Conservation (phyloP, 352 stramenopile species). For the Globisporangium canariense region DNA sequence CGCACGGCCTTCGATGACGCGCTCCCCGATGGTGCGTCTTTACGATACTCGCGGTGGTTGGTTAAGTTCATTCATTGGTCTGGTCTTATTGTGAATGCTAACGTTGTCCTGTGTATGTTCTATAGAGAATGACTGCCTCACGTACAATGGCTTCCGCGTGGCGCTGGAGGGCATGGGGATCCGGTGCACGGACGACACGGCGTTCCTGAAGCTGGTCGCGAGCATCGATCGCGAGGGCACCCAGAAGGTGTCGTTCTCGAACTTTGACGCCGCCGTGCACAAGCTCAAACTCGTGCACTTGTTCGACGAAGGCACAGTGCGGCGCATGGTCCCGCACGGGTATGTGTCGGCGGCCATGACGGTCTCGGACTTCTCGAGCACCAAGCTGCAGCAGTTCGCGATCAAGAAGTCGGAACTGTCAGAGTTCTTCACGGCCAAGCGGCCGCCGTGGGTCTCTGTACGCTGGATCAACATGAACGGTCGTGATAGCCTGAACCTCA, state of each 20-base stretch:
- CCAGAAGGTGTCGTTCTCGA: slow-evolving; percentile 49
- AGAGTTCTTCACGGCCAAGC: slow-evolving; percentile 71
- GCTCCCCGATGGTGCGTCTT: slow-evolving; percentile 32
- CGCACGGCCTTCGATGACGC: slow-evolving; percentile 70
- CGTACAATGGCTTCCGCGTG: slow-evolving; percentile 53
- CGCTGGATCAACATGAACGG: slow-evolving; percentile 87
- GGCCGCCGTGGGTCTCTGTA: slow-evolving; percentile 75
- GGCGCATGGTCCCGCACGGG: slow-evolving; percentile 43
- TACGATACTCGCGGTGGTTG: not conserved
- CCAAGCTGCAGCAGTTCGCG: slow-evolving; percentile 62
- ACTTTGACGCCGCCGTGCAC: slow-evolving; percentile 82
- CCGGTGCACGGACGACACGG: slow-evolving; percentile 58
- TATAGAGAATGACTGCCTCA: slow-evolving; percentile 37
- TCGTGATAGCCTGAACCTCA: slow-evolving; percentile 78
- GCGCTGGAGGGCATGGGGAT: slow-evolving; percentile 71
- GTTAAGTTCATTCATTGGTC: not conserved
- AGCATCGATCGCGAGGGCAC: slow-evolving; percentile 53
- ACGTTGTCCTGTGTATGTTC: not conserved
- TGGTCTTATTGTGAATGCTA: not conserved
- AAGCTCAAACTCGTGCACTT: slow-evolving; percentile 86
- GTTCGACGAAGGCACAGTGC: slow-evolving; percentile 70
- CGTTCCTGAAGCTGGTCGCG: slow-evolving; percentile 70
- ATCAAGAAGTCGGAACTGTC: slow-evolving; percentile 48
- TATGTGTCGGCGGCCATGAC: slow-evolving; percentile 61
- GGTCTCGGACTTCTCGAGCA: slow-evolving; percentile 79